These are phyloP conservation scores for Arthrinium puccinioides DNA, from an alignment of 2,329 filamentous ascomycete genomes.

Conservation along the genomic window DNA sequence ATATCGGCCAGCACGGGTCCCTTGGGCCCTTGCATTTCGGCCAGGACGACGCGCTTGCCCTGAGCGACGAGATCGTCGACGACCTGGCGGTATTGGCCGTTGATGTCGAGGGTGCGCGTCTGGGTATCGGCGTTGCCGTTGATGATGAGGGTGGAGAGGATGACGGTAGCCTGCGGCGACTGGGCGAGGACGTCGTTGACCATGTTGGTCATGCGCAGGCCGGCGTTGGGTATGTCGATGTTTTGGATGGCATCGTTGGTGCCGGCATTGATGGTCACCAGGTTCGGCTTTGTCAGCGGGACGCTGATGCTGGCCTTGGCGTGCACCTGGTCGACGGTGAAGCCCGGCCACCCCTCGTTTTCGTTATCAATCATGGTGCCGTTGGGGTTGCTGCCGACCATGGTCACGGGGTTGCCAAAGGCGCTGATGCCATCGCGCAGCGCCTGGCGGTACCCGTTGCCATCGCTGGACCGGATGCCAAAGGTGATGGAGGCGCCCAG, in stretches of 20 bases:
- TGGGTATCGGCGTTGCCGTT: constrained; percentile 16
- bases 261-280: constrained; percentile 30
- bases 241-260: constrained; percentile 30
- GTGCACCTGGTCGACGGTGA: constrained; percentile 24
- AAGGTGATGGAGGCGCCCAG: constrained; percentile 31
- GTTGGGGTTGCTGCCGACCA: constrained; percentile 27
- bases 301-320: constrained; percentile 20
- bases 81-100: constrained; percentile 18
- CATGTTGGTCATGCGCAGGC: constrained; percentile 18
- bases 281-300: constrained; percentile 23
- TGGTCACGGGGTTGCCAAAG: constrained; percentile 23
- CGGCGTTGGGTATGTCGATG: constrained; percentile 19
- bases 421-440: constrained; percentile 25
- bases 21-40: constrained; percentile 22
- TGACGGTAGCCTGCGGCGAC: constrained; percentile 22
- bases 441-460: constrained; percentile 27
- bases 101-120: constrained; percentile 17
- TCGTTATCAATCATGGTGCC: constrained; percentile 29
- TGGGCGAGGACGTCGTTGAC: constrained; percentile 21
- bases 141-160: constrained; percentile 25
- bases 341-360: constrained; percentile 29
- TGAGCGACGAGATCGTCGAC: constrained; percentile 11
- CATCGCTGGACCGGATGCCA: constrained; percentile 22
- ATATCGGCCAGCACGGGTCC: constrained; percentile 20
- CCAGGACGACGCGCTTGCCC: constrained; percentile 20